Conservation (phyloP, 2,329 filamentous ascomycete species). For the Aspergillus fijiensis region DNA sequence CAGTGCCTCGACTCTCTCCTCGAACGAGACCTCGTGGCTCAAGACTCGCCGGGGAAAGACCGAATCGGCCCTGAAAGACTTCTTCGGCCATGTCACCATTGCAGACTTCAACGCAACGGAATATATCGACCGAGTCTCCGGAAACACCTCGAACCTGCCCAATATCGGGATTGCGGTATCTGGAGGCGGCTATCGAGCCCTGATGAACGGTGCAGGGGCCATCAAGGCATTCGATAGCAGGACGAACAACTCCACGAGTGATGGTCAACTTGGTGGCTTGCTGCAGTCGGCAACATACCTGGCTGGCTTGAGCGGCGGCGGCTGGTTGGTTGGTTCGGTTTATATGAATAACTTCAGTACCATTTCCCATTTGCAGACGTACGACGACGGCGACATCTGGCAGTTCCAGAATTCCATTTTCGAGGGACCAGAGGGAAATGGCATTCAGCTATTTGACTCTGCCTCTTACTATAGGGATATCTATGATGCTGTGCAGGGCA, state of each 20-base stretch:
- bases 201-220: conserved; percentile 79
- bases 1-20: conserved; percentile 61
- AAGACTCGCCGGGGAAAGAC: conserved; percentile 69
- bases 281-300: conserved; percentile 80
- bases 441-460: conserved; percentile 48
- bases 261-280: conserved; percentile 74
- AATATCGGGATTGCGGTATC: conserved; percentile 77
- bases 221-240: conserved; percentile 76
- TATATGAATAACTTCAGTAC: conserved; percentile 76
- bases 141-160: conserved; percentile 59
- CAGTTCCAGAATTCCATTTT: conserved; percentile 50
- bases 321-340: conserved; percentile 81
- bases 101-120: conserved; percentile 70
- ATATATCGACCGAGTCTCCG: conserved; percentile 64
- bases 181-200: conserved; percentile 80
- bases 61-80: conserved; percentile 67
- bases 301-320: conserved; percentile 76
- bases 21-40: conserved; percentile 74
- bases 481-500: conserved; percentile 57
- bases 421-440: conserved; percentile 30
- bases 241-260: conserved; percentile 59
- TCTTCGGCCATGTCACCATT: conserved; percentile 72
- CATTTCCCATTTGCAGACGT: conserved; percentile 40
- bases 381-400: conserved; percentile 25
- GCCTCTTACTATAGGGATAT: conserved; percentile 65